Base-by-base conservation (phyloP, 768 basidiomycete genomes). In the Naematelia encephala region DNA sequence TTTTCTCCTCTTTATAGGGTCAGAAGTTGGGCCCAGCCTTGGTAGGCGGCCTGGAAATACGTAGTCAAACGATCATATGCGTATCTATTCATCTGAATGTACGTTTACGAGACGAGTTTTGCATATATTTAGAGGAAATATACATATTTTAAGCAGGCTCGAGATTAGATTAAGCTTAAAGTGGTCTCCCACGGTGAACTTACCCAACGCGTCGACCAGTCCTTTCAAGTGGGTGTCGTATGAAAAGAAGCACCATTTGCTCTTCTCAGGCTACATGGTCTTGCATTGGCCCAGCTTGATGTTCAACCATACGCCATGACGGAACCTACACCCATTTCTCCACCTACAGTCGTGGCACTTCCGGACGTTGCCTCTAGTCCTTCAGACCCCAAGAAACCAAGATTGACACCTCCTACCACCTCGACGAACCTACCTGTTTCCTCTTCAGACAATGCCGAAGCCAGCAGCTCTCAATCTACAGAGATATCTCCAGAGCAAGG, bases 281-380 rank as follows among this genome's bases (percentile, higher is more conserved):
- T n/a, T n/a, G n/a, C n/a, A n/a, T n/a, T n/a, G n/a, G n/a, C n/a
- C n/a, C n/a, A n/a, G n/a, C n/a, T n/a, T n/a, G n/a, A n/a, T n/a
- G n/a, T n/a, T n/a, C n/a, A n/a, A n/a, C n/a, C n/a, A n/a, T n/a
- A n/a, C n/a, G n/a, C n/a, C 34, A 39, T 39, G 34, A 8, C 34
- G 8, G 34, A 39, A 39, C 34, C 34, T 39, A 39, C 34, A 39
- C 16, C 34, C 8, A 39, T 8, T 39, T 39, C 34, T 8, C 34
- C 34, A 23, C 44, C 44, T 12, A 48, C 51, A 2, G 29, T 68
- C 19, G 25, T 53, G 4, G 69, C 69, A 5, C 43, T 61, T 11
- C 66, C 69, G 5, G 69, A 70, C 45, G 49, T 61, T 19, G 55
- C 55, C 19, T 59, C 63, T 12, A 59, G 61, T 5, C 63, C 68